Conservation (phyloP, 2,329 filamentous ascomycete species). For the Venturia carpophila region DNA sequence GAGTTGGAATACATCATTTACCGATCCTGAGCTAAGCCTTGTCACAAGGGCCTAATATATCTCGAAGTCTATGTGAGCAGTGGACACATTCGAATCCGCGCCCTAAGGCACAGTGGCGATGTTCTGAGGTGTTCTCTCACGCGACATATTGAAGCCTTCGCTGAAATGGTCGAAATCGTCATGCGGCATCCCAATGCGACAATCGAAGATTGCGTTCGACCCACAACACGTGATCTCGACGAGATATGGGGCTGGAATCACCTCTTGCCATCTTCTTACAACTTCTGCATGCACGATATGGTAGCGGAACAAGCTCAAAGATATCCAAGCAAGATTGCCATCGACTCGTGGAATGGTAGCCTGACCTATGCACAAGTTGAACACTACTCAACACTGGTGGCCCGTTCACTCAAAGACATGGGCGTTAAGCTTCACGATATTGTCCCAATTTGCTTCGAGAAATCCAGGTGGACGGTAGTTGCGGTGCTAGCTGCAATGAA, state of each 20-base stretch:
- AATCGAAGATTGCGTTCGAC: slow-evolving; percentile 17
- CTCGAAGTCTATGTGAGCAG: not conserved
- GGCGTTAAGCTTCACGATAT: slow-evolving; percentile 22
- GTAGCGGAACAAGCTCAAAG: slow-evolving; percentile 33
- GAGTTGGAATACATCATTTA: not conserved
- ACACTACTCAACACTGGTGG: slow-evolving; percentile 22
- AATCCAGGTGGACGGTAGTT: slow-evolving; percentile 19
- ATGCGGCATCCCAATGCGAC: slow-evolving; percentile 15
- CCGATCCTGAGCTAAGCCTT: not conserved
- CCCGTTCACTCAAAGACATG: slow-evolving; percentile 20
- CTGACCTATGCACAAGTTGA: slow-evolving; percentile 25
- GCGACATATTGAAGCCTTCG: slow-evolving; percentile 21
- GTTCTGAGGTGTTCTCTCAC: not conserved
- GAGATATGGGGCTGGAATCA: slow-evolving; percentile 44
- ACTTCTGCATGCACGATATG: slow-evolving; percentile 43
- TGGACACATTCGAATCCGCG: not conserved
- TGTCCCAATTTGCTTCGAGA: slow-evolving; percentile 22
- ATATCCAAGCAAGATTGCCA: slow-evolving; percentile 31
- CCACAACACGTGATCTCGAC: slow-evolving; percentile 13
- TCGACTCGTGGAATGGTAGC: slow-evolving; percentile 28
- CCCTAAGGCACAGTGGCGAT: slow-evolving; percentile 9
- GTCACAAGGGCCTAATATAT: not conserved
- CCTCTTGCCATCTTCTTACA: slow-evolving; percentile 35
- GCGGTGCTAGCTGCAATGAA: slow-evolving; percentile 19
- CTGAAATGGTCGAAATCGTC: slow-evolving; percentile 3